Conservation (phyloP, 768 basidiomycete genomes). For the Serendipita sp. region DNA sequence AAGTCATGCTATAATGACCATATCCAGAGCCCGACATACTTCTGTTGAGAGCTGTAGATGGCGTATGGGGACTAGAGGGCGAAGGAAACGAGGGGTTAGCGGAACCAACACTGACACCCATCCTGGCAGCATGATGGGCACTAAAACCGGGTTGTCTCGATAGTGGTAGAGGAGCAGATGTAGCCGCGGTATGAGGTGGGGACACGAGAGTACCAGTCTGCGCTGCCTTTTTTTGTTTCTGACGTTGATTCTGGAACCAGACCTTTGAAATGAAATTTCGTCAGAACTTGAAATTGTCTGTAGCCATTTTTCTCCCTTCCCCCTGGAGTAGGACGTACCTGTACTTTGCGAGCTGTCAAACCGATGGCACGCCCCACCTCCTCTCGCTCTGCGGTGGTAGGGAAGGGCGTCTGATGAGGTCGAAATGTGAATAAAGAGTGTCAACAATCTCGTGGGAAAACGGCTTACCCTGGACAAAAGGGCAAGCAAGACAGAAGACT, state of each 20-base stretch:
- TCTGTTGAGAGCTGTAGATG: not conserved
- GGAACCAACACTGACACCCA: not conserved
- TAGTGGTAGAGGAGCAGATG: not conserved
- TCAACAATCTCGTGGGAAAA: slow-evolving; percentile 1
- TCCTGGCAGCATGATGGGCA: slow-evolving; percentile 1
- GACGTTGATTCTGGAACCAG: slow-evolving; percentile 89
- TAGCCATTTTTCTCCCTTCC: not conserved
- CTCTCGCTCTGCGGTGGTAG: slow-evolving; percentile 74
- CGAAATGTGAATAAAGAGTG: not conserved
- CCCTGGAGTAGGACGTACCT: slow-evolving; percentile 34
- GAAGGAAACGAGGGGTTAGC: not conserved
- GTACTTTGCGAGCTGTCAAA: slow-evolving; percentile 79
- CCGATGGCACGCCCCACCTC: slow-evolving; percentile 77
- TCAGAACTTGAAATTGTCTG: slow-evolving; percentile 6
- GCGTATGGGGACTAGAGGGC: not conserved
- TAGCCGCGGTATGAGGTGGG: not conserved
- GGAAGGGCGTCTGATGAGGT: slow-evolving; percentile 58
- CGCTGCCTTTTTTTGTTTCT: slow-evolving; percentile 29
- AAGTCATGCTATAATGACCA: not conserved
- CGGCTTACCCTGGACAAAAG: slow-evolving; percentile 62
- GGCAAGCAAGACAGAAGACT: slow-evolving; percentile 73
- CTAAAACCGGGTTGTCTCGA: not conserved
- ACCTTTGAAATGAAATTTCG: slow-evolving; percentile 31
- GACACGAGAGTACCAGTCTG: not conserved
- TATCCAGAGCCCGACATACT: not conserved